Evolutionary conservation across 768 basidiomycete species (phyloP), one percentile per base, ranked within the genome.

Genomic region (Collybiopsis confluens): DNA sequence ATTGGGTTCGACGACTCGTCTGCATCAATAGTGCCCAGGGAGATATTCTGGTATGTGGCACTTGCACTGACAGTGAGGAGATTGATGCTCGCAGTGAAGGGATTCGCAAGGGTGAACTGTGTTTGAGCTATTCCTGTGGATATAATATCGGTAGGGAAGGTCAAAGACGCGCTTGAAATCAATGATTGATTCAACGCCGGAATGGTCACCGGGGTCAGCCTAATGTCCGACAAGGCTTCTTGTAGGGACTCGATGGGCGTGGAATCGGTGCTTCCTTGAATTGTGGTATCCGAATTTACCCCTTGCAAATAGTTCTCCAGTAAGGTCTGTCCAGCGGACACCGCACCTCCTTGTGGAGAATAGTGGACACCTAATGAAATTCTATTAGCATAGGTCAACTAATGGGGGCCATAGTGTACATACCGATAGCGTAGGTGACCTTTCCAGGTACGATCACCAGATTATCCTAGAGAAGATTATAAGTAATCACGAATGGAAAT

Each of bases 271-370:
- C 76, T 73, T 4, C 87, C 87, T 6, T 68, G 59, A 49, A 90
- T 88, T 4, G 72, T 70, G 1, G 81, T 82, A 42, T 72, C 69
- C 6, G 78, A 78, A 55, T 80, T 68, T 27, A 81, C 58, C 16
- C 85, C 87, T 67, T 86, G 81, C n/a, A 90, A 65, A 61, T 81
- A 89, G 62, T 85, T 83, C 65, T 86, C 78, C 44, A 90, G 73
- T 56, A 89, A 62, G 8, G 62, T 61, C 50, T 72, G 74, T 20
- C 87, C 86, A 1, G 83, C 78, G 1, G 73, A 61, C n/a, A 71
- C 65, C 5, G 81, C 79, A 20, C 62, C 68, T 5, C 81, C 81
- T 56, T 82, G 79, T 0, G 83, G 81, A 9, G 79, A 72, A 66
- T 77, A 88, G 45, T 82, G 73, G 4, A 89, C 84, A 54, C 82